Conservation (phyloP, 2,329 filamentous ascomycete genomes). For the Pleoardoris graminearum region DNA sequence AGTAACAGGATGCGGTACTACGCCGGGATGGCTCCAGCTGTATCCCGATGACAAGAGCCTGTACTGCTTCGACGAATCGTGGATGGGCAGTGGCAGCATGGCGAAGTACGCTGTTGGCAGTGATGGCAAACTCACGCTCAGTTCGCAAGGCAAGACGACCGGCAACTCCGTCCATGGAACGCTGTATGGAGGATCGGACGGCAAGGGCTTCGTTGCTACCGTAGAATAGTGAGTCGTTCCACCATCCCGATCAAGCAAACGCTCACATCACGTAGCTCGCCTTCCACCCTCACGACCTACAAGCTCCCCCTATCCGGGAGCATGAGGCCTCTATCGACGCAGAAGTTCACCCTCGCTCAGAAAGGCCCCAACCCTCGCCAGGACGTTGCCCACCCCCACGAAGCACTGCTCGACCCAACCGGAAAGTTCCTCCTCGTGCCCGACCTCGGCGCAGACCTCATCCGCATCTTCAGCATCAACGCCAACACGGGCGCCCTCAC, state of each 20-base stretch:
- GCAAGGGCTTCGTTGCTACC: conserved; percentile 21
- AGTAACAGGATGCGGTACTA: conserved; percentile 9
- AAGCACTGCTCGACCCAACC: conserved; percentile 52
- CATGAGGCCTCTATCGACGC: conserved; percentile 17
- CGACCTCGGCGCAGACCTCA: conserved; percentile 58
- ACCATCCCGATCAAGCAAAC: not conserved
- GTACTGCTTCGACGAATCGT: conserved; percentile 14
- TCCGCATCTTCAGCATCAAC: conserved; percentile 57
- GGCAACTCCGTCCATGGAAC: conserved; percentile 21
- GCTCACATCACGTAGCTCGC: conserved; percentile 10
- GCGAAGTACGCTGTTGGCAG: conserved; percentile 2
- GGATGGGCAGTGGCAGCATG: conserved; percentile 8
- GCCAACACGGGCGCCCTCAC: conserved; percentile 48
- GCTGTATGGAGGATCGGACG: conserved; percentile 23
- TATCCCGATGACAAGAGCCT: not conserved
- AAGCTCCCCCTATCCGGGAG: conserved; percentile 26
- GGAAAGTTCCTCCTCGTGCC: conserved; percentile 54
- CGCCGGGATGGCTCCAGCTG: conserved; percentile 11
- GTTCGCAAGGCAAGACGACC: conserved; percentile 7
- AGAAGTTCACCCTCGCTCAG: conserved; percentile 17
- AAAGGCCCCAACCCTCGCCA: conserved; percentile 54
- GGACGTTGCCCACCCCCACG: conserved; percentile 58
- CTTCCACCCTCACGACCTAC: conserved; percentile 30
- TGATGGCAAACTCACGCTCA: conserved; percentile 4
- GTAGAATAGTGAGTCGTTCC: conserved; percentile 22